Evolutionary conservation across 202 grass and related monocot species (phyloP).

Genomic region (Musa balbisiana): DNA sequence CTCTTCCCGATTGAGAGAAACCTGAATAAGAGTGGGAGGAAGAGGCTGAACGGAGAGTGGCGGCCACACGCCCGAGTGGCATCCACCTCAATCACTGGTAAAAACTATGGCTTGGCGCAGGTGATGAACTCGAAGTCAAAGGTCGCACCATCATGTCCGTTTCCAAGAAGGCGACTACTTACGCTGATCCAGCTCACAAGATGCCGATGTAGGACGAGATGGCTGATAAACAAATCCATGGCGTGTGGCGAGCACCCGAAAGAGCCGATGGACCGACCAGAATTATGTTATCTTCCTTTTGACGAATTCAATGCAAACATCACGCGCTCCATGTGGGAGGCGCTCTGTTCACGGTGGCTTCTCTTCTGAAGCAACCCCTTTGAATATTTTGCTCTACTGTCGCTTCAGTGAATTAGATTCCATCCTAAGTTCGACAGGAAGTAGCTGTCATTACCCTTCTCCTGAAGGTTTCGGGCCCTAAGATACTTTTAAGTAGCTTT

Average conservation of each 20-base stretch:
- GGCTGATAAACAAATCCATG: not conserved
- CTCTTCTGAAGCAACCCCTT: not conserved
- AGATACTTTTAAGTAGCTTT: not conserved
- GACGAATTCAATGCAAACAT: not conserved
- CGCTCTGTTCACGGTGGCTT: not conserved
- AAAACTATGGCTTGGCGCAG: not conserved
- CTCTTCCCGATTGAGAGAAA: constrained; percentile 3
- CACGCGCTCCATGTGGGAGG: not conserved
- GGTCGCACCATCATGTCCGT: not conserved
- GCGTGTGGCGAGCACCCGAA: not conserved
- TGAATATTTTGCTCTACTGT: not conserved
- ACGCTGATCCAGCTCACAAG: not conserved
- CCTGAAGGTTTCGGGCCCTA: not conserved
- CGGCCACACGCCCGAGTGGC: constrained; percentile 6
- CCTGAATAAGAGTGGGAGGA: constrained; percentile 3
- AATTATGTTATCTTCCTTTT: not conserved
- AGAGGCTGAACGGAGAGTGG: not conserved
- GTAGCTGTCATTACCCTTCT: not conserved
- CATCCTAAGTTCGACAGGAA: not conserved
- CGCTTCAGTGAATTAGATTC: not conserved
- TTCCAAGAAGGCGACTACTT: not conserved
- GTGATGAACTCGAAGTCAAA: not conserved
- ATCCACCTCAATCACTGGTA: not conserved
- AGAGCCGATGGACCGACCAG: not conserved
- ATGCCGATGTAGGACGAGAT: not conserved